Base-by-base conservation (phyloP, 1,284 basidiomycete species). In the Puccinia hordei region DNA sequence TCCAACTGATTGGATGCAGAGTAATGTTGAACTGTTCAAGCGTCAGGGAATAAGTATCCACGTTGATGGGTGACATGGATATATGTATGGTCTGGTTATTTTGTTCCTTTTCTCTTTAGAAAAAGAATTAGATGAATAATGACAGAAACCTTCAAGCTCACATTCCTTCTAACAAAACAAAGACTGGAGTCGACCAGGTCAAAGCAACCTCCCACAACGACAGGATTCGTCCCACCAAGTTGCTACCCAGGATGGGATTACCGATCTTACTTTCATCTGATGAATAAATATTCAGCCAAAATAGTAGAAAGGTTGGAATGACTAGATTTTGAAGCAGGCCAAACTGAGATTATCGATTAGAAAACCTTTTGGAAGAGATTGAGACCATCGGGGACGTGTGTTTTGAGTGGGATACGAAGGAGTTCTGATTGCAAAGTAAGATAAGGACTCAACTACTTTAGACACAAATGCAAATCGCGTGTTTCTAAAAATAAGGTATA, bases 131-230 rank as follows among this genome's bases (percentile, higher is more conserved):
- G 27, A 59, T 15, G 15, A 38, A 33, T 49, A 24, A 66, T 51
- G n/a, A 77, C n/a, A 30, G 51, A 77, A 46, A 68, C 41, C 55
- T 69, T 41, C n/a, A 51, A 86, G 92, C 93, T 46, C 92, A 93
- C 75, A 94, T 87, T 66, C 92, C 92, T 85, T 95, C 93, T 87
- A 94, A 88, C 72, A 90, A 88, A 80, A 93, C 90, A 85, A 93
- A 93, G 61, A 91, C 85, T 0, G 93, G 93, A 13, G 91, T 91
- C 3, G 89, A 91, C 84, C 90, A 89, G 8, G 89, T 89, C 73
- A 95, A 87, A 41, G 90, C 87, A 57, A 87, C 88, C 1, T 91
- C 92, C 93, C 93, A 94, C 87, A 88, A 90, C 44, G 87, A 87
- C 6, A 17, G 90, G 88, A 71, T 80, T 22, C 46, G 69, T 69